Evolutionary conservation across 2,329 filamentous ascomycete species (phyloP), one percentile per base, ranked within the genome.

Genomic region (Trichoderma sp.): DNA sequence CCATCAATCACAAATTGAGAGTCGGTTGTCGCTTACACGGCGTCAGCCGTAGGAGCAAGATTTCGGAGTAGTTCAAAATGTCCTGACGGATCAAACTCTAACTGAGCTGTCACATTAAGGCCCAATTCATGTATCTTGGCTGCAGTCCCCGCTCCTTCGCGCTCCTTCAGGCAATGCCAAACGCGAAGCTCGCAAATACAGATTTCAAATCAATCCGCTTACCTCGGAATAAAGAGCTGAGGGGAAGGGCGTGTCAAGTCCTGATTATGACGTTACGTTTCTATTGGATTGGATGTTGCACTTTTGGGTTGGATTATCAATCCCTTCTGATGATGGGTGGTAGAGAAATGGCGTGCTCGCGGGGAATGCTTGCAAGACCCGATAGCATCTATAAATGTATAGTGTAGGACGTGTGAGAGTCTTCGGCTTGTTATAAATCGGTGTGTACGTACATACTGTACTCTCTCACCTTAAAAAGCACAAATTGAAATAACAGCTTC

Each of bases 331-430:
- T 58, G 66, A 62, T 58, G 67, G 59, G 70, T 70, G 70, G 67
- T 55, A 61, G 30, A 55, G 34, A 43, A 47, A 77, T 79, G 74
- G 70, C 76, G 76, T 78, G 76, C 75, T 77, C 64, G 64, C 73
- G 72, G 72, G 72, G 72, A 57, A 65, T 53, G 30, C 13, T 39
- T 50, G 36, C n/a, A 28, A 30, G 8, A 23, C 17, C 8, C 47
- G 57, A 63, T 53, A 23, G n/a, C 30, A 43, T 26, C 43, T 20
- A 66, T 58, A 71, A 3, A 3, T 15, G 34, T 43, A 43, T n/a
- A 43, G 39, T 61, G 23, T 26, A 61, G 20, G 30, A n/a, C 55
- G 28, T 39, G 9, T 23, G 57, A 28, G 26, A 53, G n/a, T 12
- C 34, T 12, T 17, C 13, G 30, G 9, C 17, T 13, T 36, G 13